phyloP scores from a whole-genome alignment of 192 early-diverging fungal genomes.

The Backusella sp. region DNA sequence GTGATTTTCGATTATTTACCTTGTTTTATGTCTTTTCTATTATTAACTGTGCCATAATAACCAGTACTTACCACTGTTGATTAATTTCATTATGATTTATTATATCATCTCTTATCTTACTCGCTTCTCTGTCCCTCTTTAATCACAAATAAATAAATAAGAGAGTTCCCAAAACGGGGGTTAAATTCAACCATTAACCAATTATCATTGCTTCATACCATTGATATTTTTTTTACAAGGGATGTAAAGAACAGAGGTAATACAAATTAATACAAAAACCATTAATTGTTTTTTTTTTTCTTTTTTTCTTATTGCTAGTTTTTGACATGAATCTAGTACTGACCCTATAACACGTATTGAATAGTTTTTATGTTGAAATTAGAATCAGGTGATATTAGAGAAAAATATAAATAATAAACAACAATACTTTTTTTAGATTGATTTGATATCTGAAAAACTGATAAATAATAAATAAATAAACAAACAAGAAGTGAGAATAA shows the following conservation, averaged over 20 bases:
- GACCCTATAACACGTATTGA: neutral
- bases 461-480: neutral
- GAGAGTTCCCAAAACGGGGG: neutral
- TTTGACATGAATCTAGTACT: neutral
- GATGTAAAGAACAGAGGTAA: neutral
- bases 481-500: neutral
- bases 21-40: neutral
- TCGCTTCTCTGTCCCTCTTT: neutral
- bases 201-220: neutral
- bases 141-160: neutral
- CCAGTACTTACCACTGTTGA: neutral
- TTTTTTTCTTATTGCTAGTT: neutral
- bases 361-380: neutral
- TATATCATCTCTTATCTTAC: neutral
- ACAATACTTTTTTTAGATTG: neutral
- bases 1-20: neutral
- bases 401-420: neutral
- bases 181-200: neutral
- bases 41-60: neutral
- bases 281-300: neutral
- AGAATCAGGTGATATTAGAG: neutral
- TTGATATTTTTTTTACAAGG: conserved; percentile 1
- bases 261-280: neutral
- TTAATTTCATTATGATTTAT: neutral
- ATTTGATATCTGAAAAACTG: neutral